Conservation (phyloP, 83 land plant genomes). For the Isoetes engelmannii region DNA sequence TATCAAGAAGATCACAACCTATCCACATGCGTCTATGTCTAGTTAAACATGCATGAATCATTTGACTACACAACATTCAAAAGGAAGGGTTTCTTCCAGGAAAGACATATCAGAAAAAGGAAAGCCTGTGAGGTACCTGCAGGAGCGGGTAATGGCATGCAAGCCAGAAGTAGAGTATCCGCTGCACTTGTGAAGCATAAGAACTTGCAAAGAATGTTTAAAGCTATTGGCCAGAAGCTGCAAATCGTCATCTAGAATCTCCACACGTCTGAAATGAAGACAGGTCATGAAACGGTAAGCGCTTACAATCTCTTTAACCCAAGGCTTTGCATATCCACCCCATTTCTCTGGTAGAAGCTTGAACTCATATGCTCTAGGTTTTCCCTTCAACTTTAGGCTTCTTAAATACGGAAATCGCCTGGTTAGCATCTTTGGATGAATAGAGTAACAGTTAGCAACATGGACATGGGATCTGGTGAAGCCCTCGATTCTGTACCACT, state of each 20-base stretch:
- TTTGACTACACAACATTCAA: neutral
- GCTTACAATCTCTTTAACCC: conserved; percentile 44
- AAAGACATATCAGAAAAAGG: neutral
- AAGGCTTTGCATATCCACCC: conserved; percentile 69
- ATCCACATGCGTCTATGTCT: neutral
- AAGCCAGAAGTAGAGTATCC: conserved; percentile 64
- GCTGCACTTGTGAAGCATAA: conserved; percentile 54
- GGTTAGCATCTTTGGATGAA: conserved; percentile 38
- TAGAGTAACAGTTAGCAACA: conserved; percentile 59
- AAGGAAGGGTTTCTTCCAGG: neutral
- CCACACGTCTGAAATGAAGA: conserved; percentile 65
- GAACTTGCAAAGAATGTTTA: conserved; percentile 28
- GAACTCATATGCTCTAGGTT: conserved; percentile 84
- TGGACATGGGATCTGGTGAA: conserved; percentile 50
- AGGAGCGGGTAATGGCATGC: conserved; percentile 30
- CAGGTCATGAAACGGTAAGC: conserved; percentile 35
- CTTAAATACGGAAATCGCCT: conserved; percentile 43
- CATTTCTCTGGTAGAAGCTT: conserved; percentile 62
- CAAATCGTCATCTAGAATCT: conserved; percentile 50
- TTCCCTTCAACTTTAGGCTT: conserved; percentile 63
- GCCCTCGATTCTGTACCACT: conserved; percentile 55
- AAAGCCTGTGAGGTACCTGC: conserved; percentile 44
- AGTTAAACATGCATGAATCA: neutral
- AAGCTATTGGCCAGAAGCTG: conserved; percentile 30
- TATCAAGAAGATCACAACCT: too few relatives aligned